Conservation (phyloP, 1,139 yeast species). For the Arxiozyma slooffiae region DNA sequence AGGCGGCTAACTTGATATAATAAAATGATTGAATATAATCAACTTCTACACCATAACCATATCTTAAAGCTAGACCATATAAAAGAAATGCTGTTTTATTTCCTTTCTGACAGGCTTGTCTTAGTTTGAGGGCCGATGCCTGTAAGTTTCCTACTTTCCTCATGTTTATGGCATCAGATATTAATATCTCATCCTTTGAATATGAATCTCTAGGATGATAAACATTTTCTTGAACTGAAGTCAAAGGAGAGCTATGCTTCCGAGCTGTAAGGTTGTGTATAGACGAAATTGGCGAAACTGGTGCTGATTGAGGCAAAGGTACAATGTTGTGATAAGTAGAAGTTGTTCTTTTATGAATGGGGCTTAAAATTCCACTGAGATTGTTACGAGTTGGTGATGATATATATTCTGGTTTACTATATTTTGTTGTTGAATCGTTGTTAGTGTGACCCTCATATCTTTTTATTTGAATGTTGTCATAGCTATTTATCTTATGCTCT, state of each 20-base stretch:
- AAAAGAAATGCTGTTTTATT: slow-evolving; percentile 59
- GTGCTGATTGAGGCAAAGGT: background rate
- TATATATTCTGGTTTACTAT: background rate
- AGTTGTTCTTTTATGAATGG: slow-evolving; percentile 9
- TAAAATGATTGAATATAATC: slow-evolving; percentile 48
- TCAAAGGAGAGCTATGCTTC: background rate
- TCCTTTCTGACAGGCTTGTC: slow-evolving; percentile 35
- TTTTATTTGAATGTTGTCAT: too few species aligned
- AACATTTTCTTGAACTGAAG: background rate
- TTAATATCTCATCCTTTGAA: slow-evolving; percentile 6
- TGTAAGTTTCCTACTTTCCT: slow-evolving; percentile 52
- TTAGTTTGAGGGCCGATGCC: slow-evolving; percentile 63
- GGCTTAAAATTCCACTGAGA: background rate
- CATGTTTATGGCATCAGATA: slow-evolving; percentile 40
- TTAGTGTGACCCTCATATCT: background rate
- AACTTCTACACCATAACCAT: slow-evolving; percentile 62
- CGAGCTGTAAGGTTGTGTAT: background rate
- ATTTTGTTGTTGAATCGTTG: background rate
- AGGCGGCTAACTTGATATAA: slow-evolving; percentile 50
- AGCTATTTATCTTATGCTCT: too few species aligned
- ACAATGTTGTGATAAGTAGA: slow-evolving; percentile 6
- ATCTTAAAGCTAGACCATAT: slow-evolving; percentile 58
- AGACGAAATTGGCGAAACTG: background rate
- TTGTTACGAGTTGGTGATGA: background rate
- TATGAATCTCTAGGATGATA: background rate